Conservation (phyloP, 2,329 filamentous ascomycete species). For the Ceratocystis variospora region DNA sequence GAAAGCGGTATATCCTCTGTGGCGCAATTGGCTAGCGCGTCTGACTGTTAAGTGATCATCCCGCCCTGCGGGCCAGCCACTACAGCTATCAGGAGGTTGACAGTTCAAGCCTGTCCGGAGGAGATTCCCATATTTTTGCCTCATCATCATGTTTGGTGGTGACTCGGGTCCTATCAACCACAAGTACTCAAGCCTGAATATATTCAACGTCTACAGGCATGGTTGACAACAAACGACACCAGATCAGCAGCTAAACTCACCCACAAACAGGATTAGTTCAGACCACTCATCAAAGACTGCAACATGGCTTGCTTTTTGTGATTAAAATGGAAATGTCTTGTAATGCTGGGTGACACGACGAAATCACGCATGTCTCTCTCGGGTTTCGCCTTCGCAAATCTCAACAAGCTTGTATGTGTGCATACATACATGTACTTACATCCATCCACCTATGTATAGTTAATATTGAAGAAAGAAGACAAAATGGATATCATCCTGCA, state of each 20-base stretch:
- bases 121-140: background rate
- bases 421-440: background rate
- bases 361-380: background rate
- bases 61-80: no score
- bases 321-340: background rate
- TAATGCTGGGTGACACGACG: background rate
- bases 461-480: background rate
- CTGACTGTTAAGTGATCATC: slow-evolving; percentile 36
- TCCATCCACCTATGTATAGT: background rate
- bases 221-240: background rate
- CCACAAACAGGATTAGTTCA: background rate
- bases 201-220: background rate
- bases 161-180: no score
- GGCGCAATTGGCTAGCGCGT: slow-evolving; percentile 44
- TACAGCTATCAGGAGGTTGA: background rate
- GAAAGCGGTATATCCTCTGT: slow-evolving; percentile 24
- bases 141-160: background rate
- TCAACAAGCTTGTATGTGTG: background rate
- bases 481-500: slow-evolving; percentile 8
- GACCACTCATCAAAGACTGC: background rate
- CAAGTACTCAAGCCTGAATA: no score
- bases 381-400: background rate
- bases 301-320: background rate
- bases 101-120: slow-evolving; percentile 8
- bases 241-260: background rate